phyloP scores from a whole-genome alignment of 495 filamentous ascomycete genomes.

The Tuber borchii region DNA sequence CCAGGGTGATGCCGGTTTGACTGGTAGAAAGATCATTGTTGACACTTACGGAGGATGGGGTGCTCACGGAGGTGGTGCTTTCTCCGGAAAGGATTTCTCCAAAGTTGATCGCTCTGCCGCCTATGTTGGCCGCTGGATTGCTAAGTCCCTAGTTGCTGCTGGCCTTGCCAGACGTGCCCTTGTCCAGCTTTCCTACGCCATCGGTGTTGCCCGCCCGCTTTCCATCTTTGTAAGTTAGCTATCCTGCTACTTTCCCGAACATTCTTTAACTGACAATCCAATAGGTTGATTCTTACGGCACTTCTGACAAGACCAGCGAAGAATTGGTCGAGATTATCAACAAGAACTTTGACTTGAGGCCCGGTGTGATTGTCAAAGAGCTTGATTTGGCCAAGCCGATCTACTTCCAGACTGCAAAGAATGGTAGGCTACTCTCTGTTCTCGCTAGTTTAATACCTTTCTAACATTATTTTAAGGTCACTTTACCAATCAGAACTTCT shows the following conservation, averaged over 20 bases:
- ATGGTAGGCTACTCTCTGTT: conserved; percentile 51
- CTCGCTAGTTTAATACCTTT: background rate
- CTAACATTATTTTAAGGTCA: conserved; percentile 47
- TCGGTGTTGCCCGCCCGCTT: conserved; percentile 94
- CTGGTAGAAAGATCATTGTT: conserved; percentile 99
- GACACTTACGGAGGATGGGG: conserved; percentile 99
- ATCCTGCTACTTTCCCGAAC: conserved; percentile 54
- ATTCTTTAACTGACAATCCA: conserved; percentile 18
- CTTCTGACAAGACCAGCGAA: conserved; percentile 63
- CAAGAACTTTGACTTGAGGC: conserved; percentile 92
- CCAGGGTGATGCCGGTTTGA: conserved; percentile 97
- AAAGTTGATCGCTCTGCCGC: conserved; percentile 98
- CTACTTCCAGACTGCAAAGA: conserved; percentile 97
- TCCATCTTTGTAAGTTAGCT: conserved; percentile 62
- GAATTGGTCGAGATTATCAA: conserved; percentile 88
- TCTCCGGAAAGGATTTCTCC: conserved; percentile 99
- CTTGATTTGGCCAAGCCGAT: conserved; percentile 91
- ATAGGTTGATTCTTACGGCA: conserved; percentile 65
- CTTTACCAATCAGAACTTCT: conserved; percentile 97
- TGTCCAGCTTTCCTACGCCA: conserved; percentile 97
- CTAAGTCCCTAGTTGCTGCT: conserved; percentile 90
- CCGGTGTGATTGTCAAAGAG: conserved; percentile 97
- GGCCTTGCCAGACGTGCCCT: conserved; percentile 83
- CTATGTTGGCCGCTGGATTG: conserved; percentile 96
- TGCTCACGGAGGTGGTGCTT: conserved; percentile 98